These are phyloP conservation scores for Insectozyma bohioensis DNA, from an alignment of 1,139 yeast genomes.

Conservation along the genomic window DNA sequence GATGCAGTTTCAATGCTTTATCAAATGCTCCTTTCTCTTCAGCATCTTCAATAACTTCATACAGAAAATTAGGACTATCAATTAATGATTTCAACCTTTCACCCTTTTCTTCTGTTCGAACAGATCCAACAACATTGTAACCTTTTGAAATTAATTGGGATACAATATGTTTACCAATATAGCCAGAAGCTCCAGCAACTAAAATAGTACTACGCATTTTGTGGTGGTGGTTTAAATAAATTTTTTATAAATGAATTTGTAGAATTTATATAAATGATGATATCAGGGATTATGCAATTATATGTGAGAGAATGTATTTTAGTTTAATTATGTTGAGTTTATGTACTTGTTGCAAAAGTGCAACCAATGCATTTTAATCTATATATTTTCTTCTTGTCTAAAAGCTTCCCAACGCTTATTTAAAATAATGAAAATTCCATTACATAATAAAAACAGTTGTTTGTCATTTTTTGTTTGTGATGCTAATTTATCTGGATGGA, in stretches of 20 bases:
- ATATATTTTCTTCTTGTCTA: slow-evolving; percentile 42
- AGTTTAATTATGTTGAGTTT: not conserved
- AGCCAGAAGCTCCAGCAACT: slow-evolving; percentile 42
- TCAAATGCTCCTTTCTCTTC: slow-evolving; percentile 31
- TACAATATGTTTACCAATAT: slow-evolving; percentile 36
- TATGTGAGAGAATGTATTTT: slow-evolving; percentile 1
- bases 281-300: slow-evolving; percentile 4
- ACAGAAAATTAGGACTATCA: slow-evolving; percentile 10
- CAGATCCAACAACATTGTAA: slow-evolving; percentile 59
- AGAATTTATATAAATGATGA: too few species aligned
- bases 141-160: slow-evolving; percentile 31
- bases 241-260: too few species aligned
- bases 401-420: slow-evolving; percentile 92
- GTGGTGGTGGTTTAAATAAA: too few species aligned
- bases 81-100: slow-evolving; percentile 32
- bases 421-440: slow-evolving; percentile 77
- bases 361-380: slow-evolving; percentile 1
- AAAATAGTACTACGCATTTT: slow-evolving; percentile 22
- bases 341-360: slow-evolving; percentile 2
- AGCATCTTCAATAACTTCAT: slow-evolving; percentile 30
- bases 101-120: slow-evolving; percentile 52
- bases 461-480: slow-evolving; percentile 38
- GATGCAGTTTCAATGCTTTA: slow-evolving; percentile 26
- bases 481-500: slow-evolving; percentile 90
- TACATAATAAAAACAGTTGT: slow-evolving; percentile 84